These are phyloP conservation scores for Ballota nigra DNA, from an alignment of 257 asterid species.

Conservation along the genomic window DNA sequence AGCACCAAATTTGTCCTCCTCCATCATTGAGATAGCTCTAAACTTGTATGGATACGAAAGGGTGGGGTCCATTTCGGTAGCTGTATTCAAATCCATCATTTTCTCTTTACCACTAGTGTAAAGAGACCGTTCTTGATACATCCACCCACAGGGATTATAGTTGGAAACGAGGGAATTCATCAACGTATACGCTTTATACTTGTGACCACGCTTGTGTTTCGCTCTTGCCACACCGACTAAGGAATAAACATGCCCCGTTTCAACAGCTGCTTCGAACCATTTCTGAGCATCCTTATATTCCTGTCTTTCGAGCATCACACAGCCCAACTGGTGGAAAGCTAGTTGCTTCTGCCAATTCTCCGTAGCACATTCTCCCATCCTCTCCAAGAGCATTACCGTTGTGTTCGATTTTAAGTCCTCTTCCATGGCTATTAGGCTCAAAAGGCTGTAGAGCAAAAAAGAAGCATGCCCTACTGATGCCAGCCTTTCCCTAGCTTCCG, in stretches of 20 bases:
- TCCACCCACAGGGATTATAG: slow-evolving; percentile 77
- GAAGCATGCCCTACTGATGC: slow-evolving; percentile 75
- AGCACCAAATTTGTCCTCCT: slow-evolving; percentile 52
- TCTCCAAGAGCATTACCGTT: slow-evolving; percentile 81
- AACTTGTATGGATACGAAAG: slow-evolving; percentile 84
- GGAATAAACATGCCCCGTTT: slow-evolving; percentile 78
- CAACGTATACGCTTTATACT: slow-evolving; percentile 72
- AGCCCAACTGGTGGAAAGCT: slow-evolving; percentile 83
- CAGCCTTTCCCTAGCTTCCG: slow-evolving; percentile 66
- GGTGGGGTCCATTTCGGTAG: slow-evolving; percentile 90
- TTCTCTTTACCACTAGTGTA: slow-evolving; percentile 74
- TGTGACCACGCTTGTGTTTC: slow-evolving; percentile 83
- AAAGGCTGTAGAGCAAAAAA: slow-evolving; percentile 62
- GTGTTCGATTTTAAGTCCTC: slow-evolving; percentile 74
- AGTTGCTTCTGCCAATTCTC: slow-evolving; percentile 83
- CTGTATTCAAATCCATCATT: slow-evolving; percentile 62
- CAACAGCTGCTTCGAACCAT: slow-evolving; percentile 77
- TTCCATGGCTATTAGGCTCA: slow-evolving; percentile 85
- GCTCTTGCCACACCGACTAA: slow-evolving; percentile 80
- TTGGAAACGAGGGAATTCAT: slow-evolving; percentile 76
- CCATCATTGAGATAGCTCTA: slow-evolving; percentile 60
- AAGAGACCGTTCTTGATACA: slow-evolving; percentile 91
- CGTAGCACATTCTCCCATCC: slow-evolving; percentile 75
- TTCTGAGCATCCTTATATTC: slow-evolving; percentile 92
- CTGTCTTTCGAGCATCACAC: slow-evolving; percentile 87